Base-by-base conservation (phyloP, 2,329 filamentous ascomycete species). In the Alternaria hordeiaustralica region DNA sequence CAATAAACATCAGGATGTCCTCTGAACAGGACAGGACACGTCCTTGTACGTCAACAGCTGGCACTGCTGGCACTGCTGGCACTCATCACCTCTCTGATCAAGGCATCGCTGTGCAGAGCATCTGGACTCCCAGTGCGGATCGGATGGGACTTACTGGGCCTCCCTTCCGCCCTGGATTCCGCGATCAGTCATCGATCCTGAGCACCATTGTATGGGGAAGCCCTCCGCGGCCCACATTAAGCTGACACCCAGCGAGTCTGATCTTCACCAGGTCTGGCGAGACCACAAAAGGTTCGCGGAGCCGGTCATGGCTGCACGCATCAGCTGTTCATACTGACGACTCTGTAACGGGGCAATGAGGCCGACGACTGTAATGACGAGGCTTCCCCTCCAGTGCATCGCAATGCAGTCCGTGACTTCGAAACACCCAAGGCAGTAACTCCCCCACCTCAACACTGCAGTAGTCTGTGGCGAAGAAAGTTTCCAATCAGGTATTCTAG, bases 381-480 rank as follows among this genome's bases (percentile, higher is more conserved):
- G 47, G 30, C 47, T 28, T 59, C 57, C 41, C 45, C 43, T 23
- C 49, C 57, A 54, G 23, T 36, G 36, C 26, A 59, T 30, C 3
- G 26, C 25, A 45, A 50, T 36, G 36, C 49, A 54, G 33, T 54
- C 20, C n/a, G 25, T 15, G 36, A 54, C 21, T 55, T 59, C 41
- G 49, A 53, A 54, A 59, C 47, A 28, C 25, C 36, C 47, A 54
- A 46, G 47, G 26, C 47, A 54, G 45, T 49, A 41, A 28, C 36
- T 47, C 45, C 57, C 49, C 49, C 25, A 59, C 41, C 25, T 23
- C 47, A 25, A 45, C 15, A 54, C n/a, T 54, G 57, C 57, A 59
- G 57, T 54, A 59, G 56, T 33, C 36, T 46, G 47, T 59, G 46
- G 33, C 47, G 26, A 41, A 51, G 5, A n/a, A 46, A 45, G 44